Evolutionary conservation across 2,329 filamentous ascomycete species (phyloP).

Genomic region (Diaporthe citrichinensis): DNA sequence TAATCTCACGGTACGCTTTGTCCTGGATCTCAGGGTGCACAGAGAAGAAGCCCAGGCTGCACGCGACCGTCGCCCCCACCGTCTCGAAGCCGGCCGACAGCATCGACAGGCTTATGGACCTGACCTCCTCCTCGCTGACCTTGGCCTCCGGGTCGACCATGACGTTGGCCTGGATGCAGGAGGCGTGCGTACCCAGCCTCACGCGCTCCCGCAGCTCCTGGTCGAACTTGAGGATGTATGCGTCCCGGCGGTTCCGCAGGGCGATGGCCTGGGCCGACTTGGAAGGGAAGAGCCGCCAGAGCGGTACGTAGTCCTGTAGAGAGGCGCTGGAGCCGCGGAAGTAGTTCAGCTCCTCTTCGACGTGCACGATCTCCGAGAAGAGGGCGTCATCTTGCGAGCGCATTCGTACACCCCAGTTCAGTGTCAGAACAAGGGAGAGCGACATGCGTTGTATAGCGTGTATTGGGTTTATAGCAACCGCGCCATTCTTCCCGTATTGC

Average conservation of each 20-base stretch:
- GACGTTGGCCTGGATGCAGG: constrained; percentile 13
- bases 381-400: constrained; percentile 57
- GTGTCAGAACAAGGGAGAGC: constrained; percentile 66
- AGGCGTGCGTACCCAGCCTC: neutral
- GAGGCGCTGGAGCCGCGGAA: constrained; percentile 52
- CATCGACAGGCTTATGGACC: constrained; percentile 58
- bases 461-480: constrained; percentile 62
- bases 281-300: constrained; percentile 9
- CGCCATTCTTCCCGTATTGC: constrained; percentile 69
- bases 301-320: constrained; percentile 3
- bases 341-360: constrained; percentile 72
- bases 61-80: constrained; percentile 75
- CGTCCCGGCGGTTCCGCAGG: neutral
- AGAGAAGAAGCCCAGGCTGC: constrained; percentile 73
- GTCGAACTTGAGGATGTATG: neutral
- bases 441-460: constrained; percentile 64
- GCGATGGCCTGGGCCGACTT: constrained; percentile 16
- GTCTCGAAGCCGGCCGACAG: constrained; percentile 77
- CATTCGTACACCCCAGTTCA: constrained; percentile 70
- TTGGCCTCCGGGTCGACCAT: constrained; percentile 60
- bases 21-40: constrained; percentile 73
- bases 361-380: constrained; percentile 74
- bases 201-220: constrained; percentile 9
- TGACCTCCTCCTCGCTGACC: constrained; percentile 10
- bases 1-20: constrained; percentile 70